phyloP scores from a whole-genome alignment of 2,329 filamentous ascomycete genomes.

The Coleophoma eucalyptorum region DNA sequence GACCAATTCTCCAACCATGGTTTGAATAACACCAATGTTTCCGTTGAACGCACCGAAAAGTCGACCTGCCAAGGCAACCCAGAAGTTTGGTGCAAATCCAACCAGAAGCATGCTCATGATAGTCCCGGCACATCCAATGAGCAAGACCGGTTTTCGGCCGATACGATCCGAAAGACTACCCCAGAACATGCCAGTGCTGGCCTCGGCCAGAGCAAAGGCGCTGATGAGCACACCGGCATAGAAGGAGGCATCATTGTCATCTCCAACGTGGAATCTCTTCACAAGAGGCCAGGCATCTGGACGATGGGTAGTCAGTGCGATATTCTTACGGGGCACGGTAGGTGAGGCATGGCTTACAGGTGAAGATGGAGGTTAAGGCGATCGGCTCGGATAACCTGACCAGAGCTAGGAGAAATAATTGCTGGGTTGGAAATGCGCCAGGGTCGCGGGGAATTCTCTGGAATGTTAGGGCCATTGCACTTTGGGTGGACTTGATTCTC shows the following conservation, averaged over 20 bases:
- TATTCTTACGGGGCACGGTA: too few relatives aligned
- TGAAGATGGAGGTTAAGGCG: conserved; percentile 88
- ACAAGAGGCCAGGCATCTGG: conserved; percentile 74
- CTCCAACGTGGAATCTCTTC: conserved; percentile 69
- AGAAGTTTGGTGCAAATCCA: conserved; percentile 79
- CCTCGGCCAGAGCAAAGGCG: conserved; percentile 79
- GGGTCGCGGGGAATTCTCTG: conserved; percentile 47
- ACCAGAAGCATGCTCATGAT: conserved; percentile 80
- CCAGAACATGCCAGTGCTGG: conserved; percentile 84
- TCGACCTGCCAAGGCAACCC: conserved; percentile 74
- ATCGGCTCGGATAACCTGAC: conserved; percentile 91
- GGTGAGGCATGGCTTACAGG: conserved; percentile 38
- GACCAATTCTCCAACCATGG: conserved; percentile 87
- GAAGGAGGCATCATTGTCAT: conserved; percentile 73
- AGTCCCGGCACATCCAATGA: conserved; percentile 78
- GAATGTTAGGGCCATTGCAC: conserved; percentile 22
- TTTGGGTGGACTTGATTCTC: conserved; percentile 13
- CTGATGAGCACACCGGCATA: conserved; percentile 88
- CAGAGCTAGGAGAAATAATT: conserved; percentile 89
- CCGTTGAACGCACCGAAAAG: conserved; percentile 81
- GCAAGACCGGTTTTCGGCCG: conserved; percentile 79
- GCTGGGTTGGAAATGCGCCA: conserved; percentile 74
- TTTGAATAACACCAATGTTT: conserved; percentile 85
- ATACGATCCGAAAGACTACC: conserved; percentile 77
- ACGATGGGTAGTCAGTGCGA: too few relatives aligned